A percentile compares a stretch with the other conserved stretches of the same genome.
Evolutionary conservation across 2,329 filamentous ascomycete species (phyloP).

Genomic region (Fusarium veterinarium): DNA sequence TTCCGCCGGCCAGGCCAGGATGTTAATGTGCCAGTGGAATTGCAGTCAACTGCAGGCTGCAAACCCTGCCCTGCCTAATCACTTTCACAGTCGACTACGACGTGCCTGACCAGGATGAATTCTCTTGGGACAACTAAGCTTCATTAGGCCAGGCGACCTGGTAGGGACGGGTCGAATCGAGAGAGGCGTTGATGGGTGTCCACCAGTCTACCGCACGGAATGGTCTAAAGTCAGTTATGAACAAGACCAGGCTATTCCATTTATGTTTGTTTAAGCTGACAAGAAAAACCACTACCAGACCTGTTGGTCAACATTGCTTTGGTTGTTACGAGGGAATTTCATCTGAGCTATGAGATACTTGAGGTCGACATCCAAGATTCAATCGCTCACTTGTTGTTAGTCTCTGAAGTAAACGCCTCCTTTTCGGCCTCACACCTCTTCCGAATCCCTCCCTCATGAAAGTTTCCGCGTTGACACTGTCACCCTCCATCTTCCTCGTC

Average conservation of each 20-base stretch:
- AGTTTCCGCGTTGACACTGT: conserved; percentile 20
- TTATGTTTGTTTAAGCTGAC: conserved; percentile 17
- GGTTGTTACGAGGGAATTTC: background rate
- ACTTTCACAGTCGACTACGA: conserved; percentile 28
- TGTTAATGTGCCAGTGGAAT: conserved; percentile 14
- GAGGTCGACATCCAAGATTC: background rate
- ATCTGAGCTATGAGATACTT: conserved; percentile 2
- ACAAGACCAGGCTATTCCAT: conserved; percentile 14
- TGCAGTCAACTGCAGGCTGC: conserved; percentile 20
- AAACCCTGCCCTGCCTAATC: conserved; percentile 25
- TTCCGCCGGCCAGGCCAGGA: conserved; percentile 23
- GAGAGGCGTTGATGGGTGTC: conserved; percentile 27
- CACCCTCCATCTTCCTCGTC: conserved; percentile 34
- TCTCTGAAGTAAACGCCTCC: conserved; percentile 1
- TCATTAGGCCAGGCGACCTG: conserved; percentile 27
- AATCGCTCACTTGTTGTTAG: background rate
- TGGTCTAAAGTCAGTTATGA: conserved; percentile 20
- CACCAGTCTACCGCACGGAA: conserved; percentile 9
- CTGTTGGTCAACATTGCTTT: conserved; percentile 18
- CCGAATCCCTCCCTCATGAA: conserved; percentile 8
- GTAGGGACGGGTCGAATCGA: conserved; percentile 37
- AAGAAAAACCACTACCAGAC: background rate
- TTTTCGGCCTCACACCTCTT: conserved; percentile 11
- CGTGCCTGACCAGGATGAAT: conserved; percentile 1
- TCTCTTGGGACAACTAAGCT: conserved; percentile 19